Evolutionary conservation across 2,329 filamentous ascomycete species (phyloP).

Genomic region (Cladophialophora immunda): DNA sequence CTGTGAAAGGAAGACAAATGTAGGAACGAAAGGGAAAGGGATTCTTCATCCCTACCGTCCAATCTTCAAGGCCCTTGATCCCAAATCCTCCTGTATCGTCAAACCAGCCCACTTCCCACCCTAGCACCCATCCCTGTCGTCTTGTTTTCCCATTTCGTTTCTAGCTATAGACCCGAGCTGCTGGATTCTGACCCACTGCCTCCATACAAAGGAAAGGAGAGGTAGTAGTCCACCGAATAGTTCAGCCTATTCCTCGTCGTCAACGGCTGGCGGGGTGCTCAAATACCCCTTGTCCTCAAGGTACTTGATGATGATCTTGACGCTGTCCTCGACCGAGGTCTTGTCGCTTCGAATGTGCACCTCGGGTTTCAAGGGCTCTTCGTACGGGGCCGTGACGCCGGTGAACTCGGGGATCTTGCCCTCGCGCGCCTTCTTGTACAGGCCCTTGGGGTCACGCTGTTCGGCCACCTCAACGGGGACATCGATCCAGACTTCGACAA

Average conservation of each 20-base stretch:
- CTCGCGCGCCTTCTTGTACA: slow-evolving; percentile 95
- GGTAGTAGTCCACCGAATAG: too few relatives aligned
- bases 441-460: slow-evolving; percentile 93
- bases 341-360: slow-evolving; percentile 85
- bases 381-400: slow-evolving; percentile 92
- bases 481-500: slow-evolving; percentile 94
- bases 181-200: background rate
- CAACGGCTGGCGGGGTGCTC: slow-evolving; percentile 40
- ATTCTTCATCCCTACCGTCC: background rate
- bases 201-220: too few relatives aligned
- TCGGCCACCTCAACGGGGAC: slow-evolving; percentile 91
- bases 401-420: slow-evolving; percentile 98
- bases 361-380: slow-evolving; percentile 85
- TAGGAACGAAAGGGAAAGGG: background rate
- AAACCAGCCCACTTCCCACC: background rate
- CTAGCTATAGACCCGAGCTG: background rate
- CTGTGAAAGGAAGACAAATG: background rate
- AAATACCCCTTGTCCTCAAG: slow-evolving; percentile 74
- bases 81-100: background rate
- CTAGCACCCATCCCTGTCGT: too few relatives aligned
- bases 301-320: slow-evolving; percentile 83
- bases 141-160: too few relatives aligned
- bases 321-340: slow-evolving; percentile 86
- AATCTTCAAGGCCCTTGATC: background rate
- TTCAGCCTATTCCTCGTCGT: slow-evolving; percentile 29